Evolutionary conservation across 345 rosid species (phyloP), one percentile per base, ranked within the genome.

Genomic region (Camelina hispida): DNA sequence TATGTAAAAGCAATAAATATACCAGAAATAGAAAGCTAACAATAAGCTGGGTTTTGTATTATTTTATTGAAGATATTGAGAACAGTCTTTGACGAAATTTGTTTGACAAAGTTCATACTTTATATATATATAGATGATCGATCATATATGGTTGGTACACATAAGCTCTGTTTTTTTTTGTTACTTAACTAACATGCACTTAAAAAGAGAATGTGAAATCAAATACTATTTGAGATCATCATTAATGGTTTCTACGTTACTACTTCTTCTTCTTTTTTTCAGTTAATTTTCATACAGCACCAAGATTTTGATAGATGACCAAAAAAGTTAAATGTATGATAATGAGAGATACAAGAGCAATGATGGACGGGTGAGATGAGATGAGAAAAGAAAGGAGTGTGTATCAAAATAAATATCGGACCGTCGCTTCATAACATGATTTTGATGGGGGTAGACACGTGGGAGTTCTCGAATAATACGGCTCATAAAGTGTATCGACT

Each of bases 1-100:
- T 67, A 68, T 69, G 80, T 71, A 77, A 71, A 77, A 50, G 78
- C 78, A 75, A 75, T 75, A 60, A 75, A 68, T 69, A 55, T 32
- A 17, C 37, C 18, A 18, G 40, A 43, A 14, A 28, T 48, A 74
- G 22, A 66, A 48, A 67, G 16, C 46, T 57, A 59, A 37, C 15
- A 25, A 28, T 12, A 51, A 38, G 25, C 1, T 50, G 22, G 37
- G 52, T 42, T 60, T 60, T 20, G 30, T 28, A 28, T 28, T 28
- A 28, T 4, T 40, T 1, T 74, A 38, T 67, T 76, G 52, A 37
- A 13, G 50, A 76, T 43, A 76, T 53, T 53, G 79, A 35, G 44
- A 69, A 70, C 44, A 23, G 16, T 69, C 52, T 76, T 20, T 54
- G 54, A 58, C 18, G 50, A 57, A 34, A 34, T 34, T 34, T 34